phyloP scores from a whole-genome alignment of 2,329 filamentous ascomycete species.

The Aspergillus carbonarius region DNA sequence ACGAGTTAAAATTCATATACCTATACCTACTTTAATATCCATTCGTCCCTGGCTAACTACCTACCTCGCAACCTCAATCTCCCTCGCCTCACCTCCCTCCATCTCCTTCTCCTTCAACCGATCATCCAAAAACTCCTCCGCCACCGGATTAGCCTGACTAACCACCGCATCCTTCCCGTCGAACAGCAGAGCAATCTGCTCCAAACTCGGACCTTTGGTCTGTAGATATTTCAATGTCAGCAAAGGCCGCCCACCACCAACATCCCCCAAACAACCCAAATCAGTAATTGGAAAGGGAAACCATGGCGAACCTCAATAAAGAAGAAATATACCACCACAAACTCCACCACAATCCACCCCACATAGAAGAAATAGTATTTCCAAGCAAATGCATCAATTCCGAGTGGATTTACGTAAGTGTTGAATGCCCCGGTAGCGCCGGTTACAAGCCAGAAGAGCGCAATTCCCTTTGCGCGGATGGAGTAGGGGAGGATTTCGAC shows the following conservation, averaged over 20 bases:
- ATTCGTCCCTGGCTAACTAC: background rate
- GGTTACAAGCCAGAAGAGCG: conserved; percentile 34
- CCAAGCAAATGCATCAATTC: conserved; percentile 18
- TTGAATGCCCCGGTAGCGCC: conserved; percentile 49
- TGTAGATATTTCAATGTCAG: background rate
- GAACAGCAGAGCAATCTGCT: conserved; percentile 28
- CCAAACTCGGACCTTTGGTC: conserved; percentile 13
- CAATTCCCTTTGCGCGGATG: conserved; percentile 57
- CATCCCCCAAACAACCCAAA: background rate
- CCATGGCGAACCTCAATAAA: conserved; percentile 32
- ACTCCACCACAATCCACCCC: conserved; percentile 29
- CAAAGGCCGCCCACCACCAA: background rate
- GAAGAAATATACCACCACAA: conserved; percentile 31
- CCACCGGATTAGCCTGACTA: background rate
- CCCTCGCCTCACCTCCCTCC: background rate
- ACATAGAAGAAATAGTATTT: conserved; percentile 36
- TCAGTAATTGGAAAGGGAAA: background rate
- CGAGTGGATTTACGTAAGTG: conserved; percentile 41
- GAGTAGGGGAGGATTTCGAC: conserved; percentile 55
- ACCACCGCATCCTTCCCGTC: conserved; percentile 25
- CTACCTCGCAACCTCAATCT: background rate
- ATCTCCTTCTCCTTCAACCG: background rate
- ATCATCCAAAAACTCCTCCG: background rate
- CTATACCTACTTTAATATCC: background rate
- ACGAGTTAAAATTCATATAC: background rate